Base-by-base conservation (phyloP, 768 basidiomycete species). In the Lentinula detonsa region DNA sequence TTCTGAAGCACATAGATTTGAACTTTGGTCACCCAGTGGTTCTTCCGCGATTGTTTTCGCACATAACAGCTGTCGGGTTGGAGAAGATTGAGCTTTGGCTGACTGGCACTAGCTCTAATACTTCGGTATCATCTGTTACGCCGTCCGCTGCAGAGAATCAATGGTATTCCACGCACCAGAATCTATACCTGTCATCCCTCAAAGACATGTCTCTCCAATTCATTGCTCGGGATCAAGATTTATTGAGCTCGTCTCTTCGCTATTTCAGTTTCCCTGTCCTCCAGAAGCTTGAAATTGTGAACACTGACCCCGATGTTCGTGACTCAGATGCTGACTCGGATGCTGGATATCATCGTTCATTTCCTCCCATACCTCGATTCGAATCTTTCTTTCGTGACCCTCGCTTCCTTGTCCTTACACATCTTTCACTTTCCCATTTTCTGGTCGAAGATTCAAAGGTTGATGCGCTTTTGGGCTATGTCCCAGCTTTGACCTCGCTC, bases 311-410 rank as follows among this genome's bases (percentile, higher is more conserved):
- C 18, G 66, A 65, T 18, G 64, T 66, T 37, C 66, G 66, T 28
- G 53, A 58, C 35, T 67, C 65, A 50, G 68, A 65, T 62, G 35
- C 31, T 28, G 53, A 58, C 35, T 67, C 65, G 48, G 68, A 65
- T 62, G 35, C 31, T 21, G 62, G 57, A 62, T 34, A 35, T 57
- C 58, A 35, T 66, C 45, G 61, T 58, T 23, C 16, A 18, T 11
- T 61, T 7, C 59, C 72, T 13, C 77, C 79, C 5, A 70, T 85
- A 57, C 80, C 81, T 42, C 75, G 78, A 34, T 74, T 82, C 33
- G 81, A 84, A 68, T 76, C 72, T 40, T 72, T 86, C 60, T 82
- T 85, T 67, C 78, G 79, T 57, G 82, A 85, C 69, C 83, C 84
- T 5, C 82, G 82, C 54, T 76, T 85, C 33, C 77, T 74, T 3